These are phyloP conservation scores for Porpolomopsis calyptriformis DNA, from an alignment of 768 basidiomycete species.

Conservation along the genomic window DNA sequence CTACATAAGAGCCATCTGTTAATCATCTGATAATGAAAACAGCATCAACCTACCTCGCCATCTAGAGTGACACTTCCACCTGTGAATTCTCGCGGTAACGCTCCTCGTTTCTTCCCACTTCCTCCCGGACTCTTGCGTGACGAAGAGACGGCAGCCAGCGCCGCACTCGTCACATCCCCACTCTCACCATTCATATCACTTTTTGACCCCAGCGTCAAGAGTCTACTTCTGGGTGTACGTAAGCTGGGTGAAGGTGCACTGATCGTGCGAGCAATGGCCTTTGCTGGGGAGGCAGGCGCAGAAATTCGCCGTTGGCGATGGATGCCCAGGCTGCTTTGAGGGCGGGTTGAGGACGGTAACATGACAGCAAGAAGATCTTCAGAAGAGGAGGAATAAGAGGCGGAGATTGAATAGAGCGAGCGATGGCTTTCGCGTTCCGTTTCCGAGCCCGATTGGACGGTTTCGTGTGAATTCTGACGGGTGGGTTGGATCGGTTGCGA, in stretches of 20 bases:
- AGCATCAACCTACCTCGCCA: constrained; percentile 24
- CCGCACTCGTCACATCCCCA: constrained; percentile 42
- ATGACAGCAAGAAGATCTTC: constrained; percentile 5
- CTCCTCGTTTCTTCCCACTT: constrained; percentile 25
- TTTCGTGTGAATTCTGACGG: constrained; percentile 23
- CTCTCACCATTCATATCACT: constrained; percentile 20
- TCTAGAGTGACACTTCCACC: constrained; percentile 23
- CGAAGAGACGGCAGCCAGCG: constrained; percentile 50
- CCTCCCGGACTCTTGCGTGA: constrained; percentile 38
- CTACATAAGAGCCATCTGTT: constrained; percentile 14
- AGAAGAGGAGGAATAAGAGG: constrained; percentile 7
- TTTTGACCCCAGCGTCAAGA: constrained; percentile 21
- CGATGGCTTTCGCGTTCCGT: constrained; percentile 58
- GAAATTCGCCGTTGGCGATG: constrained; percentile 30
- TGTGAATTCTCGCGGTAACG: constrained; percentile 35
- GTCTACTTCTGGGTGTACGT: constrained; percentile 7
- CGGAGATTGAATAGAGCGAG: constrained; percentile 15
- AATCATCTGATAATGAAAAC: not conserved
- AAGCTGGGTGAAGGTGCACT: constrained; percentile 4
- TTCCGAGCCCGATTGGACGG: constrained; percentile 60
- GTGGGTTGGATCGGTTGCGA: constrained; percentile 25
- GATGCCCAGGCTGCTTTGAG: constrained; percentile 7
- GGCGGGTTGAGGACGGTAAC: constrained; percentile 8
- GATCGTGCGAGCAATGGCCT: constrained; percentile 9
- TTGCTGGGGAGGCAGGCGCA: constrained; percentile 29